Base-by-base conservation (phyloP, 2,329 filamentous ascomycete species). In the Sporothrix euskadiensis region DNA sequence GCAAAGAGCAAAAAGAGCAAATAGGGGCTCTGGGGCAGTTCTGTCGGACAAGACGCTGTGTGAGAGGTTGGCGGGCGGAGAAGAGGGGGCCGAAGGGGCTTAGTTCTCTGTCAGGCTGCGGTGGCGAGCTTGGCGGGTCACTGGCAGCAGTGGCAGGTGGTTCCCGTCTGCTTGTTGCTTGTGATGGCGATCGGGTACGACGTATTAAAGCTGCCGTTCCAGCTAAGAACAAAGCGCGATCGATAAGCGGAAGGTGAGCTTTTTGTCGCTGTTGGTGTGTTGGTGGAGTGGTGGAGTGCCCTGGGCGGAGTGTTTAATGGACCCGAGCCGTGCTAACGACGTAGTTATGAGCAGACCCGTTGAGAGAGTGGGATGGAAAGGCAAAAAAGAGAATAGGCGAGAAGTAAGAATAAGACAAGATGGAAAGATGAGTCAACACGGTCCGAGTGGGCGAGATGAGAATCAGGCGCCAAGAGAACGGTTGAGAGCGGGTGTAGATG, bases 111-210 rank as follows among this genome's bases (percentile, higher is more conserved):
- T 26, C 65, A 52, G 65, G 44, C 47, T n/a, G 16, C 4, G 26
- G 65, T 68, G 65, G 65, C 65, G 26, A 68, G 14, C 41, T 68
- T 68, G 63, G 63, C 41, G 41, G 63, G 22, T 52, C 22, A 52
- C 8, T 68, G 65, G 26, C 65, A 49, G 41, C 22, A 52, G 3
- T 68, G 65, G 26, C 65, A 49, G 41, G 30, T 68, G 41, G 22
- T 35, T 6, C 63, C 63, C 26, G 39, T 65, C 44, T 19, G 12
- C 41, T 44, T 54, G 52, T 54, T 26, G 49, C n/a, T 19, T 2
- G n/a, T n/a, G 16, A 19, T 14, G 6, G 4, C 6, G 44, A 35
- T 35, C 26, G 26, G 26, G 26, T 68, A n/a, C n/a, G n/a, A n/a
- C n/a, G n/a, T n/a, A 16, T 14, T 32, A 9, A 30, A 66, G 41